phyloP scores from a whole-genome alignment of 179 eudicot species.

The Beta corolliflora region DNA sequence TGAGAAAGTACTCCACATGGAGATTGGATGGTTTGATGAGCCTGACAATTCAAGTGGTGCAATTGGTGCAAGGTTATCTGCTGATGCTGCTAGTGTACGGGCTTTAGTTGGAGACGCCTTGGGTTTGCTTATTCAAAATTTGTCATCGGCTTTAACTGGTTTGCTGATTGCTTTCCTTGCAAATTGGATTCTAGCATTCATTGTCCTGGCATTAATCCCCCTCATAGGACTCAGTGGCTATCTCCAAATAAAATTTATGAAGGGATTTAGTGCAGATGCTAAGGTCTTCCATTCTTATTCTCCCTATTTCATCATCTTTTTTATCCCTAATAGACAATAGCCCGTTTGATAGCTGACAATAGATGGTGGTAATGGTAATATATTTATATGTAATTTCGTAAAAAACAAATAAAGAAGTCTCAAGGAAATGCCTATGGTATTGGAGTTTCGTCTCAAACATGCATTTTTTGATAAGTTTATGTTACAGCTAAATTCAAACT shows the following conservation, averaged over 20 bases:
- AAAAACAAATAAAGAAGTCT: no score
- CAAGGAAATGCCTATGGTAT: no score
- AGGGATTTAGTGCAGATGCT: constrained; percentile 27
- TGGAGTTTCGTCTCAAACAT: no score
- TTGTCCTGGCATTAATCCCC: constrained; percentile 22
- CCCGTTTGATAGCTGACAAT: background rate
- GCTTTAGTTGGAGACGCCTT: constrained; percentile 24
- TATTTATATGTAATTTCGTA: background rate
- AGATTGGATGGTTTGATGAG: constrained; percentile 32
- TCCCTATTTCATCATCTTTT: no score
- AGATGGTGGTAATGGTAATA: background rate
- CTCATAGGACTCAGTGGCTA: constrained; percentile 25
- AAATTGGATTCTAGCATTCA: constrained; percentile 24
- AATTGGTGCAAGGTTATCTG: constrained; percentile 25
- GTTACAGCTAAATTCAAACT: no score
- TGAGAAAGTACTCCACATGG: constrained; percentile 27
- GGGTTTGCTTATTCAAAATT: constrained; percentile 25
- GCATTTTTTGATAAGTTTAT: no score
- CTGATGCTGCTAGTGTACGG: constrained; percentile 28
- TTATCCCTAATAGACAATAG: no score
- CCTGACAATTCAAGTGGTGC: constrained; percentile 30
- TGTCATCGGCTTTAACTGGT: constrained; percentile 19
- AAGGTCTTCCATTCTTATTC: constrained; percentile 2
- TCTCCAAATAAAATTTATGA: constrained; percentile 23
- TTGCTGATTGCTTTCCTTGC: constrained; percentile 28